Percentiles rank a stretch among this genome's conserved stretches.
Evolutionary conservation across 148 eudicot species (phyloP).

Genomic region (Amaranthus palmeri): DNA sequence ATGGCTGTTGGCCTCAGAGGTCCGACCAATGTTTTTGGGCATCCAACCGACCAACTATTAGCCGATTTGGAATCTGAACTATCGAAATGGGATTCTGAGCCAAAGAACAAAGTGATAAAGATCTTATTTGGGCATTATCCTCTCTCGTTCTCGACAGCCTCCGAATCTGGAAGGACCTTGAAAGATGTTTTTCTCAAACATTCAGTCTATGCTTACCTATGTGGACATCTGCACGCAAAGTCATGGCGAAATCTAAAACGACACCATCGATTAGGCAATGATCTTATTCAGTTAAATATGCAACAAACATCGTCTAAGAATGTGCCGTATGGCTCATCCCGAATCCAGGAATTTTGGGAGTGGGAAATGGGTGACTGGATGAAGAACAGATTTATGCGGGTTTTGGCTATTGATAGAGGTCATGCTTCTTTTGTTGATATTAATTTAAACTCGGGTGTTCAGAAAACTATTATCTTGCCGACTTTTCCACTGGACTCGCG

Average conservation of each 20-base stretch:
- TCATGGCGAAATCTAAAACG: conserved; percentile 82
- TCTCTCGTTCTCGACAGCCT: conserved; percentile 69
- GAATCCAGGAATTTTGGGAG: conserved; percentile 76
- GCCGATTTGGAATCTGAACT: conserved; percentile 64
- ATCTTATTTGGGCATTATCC: conserved; percentile 90
- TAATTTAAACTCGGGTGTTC: conserved; percentile 47
- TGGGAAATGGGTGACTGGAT: conserved; percentile 99
- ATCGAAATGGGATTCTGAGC: conserved; percentile 58
- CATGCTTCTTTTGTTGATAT: conserved; percentile 70
- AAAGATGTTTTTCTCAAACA: conserved; percentile 59
- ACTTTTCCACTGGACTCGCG: conserved; percentile 86
- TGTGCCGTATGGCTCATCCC: conserved; percentile 32
- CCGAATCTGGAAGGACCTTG: conserved; percentile 65
- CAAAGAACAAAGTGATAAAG: conserved; percentile 55
- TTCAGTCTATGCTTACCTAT: conserved; percentile 70
- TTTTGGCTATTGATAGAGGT: conserved; percentile 84
- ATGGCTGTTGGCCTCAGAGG: conserved; percentile 80
- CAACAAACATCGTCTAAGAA: conserved; percentile 30
- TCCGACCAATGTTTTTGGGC: conserved; percentile 94
- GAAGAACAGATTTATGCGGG: conserved; percentile 62
- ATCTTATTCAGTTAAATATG: conserved; percentile 52
- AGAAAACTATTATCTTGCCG: conserved; percentile 57
- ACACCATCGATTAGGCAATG: conserved; percentile 44
- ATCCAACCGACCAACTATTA: conserved; percentile 70
- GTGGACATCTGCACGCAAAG: conserved; percentile 81